Evolutionary conservation across 2,329 filamentous ascomycete genomes (phyloP).

Genomic region (Arthrinium phaeospermum): DNA sequence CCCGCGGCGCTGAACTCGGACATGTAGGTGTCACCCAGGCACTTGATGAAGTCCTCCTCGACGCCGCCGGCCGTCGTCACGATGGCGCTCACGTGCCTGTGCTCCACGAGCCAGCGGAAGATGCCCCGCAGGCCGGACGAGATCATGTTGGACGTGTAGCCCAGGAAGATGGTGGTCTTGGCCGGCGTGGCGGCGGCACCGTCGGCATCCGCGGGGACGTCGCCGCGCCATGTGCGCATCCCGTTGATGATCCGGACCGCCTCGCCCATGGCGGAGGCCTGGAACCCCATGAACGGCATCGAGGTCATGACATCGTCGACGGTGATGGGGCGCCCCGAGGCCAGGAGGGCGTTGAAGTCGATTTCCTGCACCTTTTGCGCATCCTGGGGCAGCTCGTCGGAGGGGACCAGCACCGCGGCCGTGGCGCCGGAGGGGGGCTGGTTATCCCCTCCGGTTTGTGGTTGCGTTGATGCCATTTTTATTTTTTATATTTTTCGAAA

Average conservation of each 20-base stretch:
- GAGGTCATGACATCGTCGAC: slow-evolving; percentile 82
- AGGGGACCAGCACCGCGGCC: slow-evolving; percentile 84
- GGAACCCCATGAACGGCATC: slow-evolving; percentile 87
- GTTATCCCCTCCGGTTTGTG: slow-evolving; percentile 4
- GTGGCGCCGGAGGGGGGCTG: slow-evolving; percentile 67
- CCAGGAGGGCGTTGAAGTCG: slow-evolving; percentile 83
- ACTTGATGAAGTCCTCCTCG: slow-evolving; percentile 99
- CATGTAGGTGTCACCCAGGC: slow-evolving; percentile 91
- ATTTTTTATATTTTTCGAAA: not conserved
- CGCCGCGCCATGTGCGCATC: slow-evolving; percentile 85
- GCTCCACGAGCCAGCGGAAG: slow-evolving; percentile 89
- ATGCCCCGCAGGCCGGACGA: slow-evolving; percentile 93
- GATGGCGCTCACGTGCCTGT: slow-evolving; percentile 89
- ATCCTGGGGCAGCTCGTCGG: slow-evolving; percentile 78
- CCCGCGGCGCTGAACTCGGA: slow-evolving; percentile 82
- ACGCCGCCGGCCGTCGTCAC: slow-evolving; percentile 95
- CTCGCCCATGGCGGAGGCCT: slow-evolving; percentile 74
- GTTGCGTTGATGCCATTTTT: slow-evolving; percentile 14
- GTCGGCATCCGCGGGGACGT: slow-evolving; percentile 63
- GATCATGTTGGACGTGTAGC: slow-evolving; percentile 97
- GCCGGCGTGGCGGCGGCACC: slow-evolving; percentile 38
- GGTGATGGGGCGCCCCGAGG: slow-evolving; percentile 70
- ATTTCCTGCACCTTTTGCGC: slow-evolving; percentile 86
- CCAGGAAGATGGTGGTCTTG: slow-evolving; percentile 88
- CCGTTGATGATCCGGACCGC: slow-evolving; percentile 92